Percentiles rank a stretch among this genome's conserved stretches.
Evolutionary conservation across 2,329 filamentous ascomycete genomes (phyloP).

Genomic region (Pseudogymnoascus sp.): DNA sequence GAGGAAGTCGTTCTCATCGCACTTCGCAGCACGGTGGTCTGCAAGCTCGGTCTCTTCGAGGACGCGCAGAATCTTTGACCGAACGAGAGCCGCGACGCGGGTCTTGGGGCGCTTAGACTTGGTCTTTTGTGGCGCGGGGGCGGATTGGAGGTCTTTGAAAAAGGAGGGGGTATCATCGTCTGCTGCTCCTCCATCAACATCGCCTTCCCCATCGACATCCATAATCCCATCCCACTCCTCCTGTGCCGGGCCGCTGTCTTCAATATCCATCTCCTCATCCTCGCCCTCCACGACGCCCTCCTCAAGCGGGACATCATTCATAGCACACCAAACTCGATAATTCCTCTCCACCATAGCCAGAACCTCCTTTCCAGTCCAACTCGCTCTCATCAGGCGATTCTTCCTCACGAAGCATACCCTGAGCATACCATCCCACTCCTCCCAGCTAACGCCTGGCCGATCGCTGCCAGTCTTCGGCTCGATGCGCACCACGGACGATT

Average conservation of each 20-base stretch:
- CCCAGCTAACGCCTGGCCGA: constrained; percentile 80
- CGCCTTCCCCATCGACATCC: constrained; percentile 38
- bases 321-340: constrained; percentile 82
- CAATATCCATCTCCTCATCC: constrained; percentile 39
- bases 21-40: constrained; percentile 75
- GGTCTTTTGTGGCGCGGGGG: constrained; percentile 40
- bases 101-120: constrained; percentile 69
- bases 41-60: constrained; percentile 73
- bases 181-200: constrained; percentile 31
- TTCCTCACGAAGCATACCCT: constrained; percentile 77
- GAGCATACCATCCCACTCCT: constrained; percentile 89
- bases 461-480: constrained; percentile 73
- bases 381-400: constrained; percentile 80
- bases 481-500: constrained; percentile 82
- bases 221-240: constrained; percentile 45
- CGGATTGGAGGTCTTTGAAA: constrained; percentile 57
- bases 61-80: constrained; percentile 78
- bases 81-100: constrained; percentile 72
- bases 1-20: constrained; percentile 89
- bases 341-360: constrained; percentile 78
- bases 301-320: constrained; percentile 73
- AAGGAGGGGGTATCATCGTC: constrained; percentile 73
- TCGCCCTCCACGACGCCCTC: constrained; percentile 48
- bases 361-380: constrained; percentile 72
- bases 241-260: constrained; percentile 39